Base-by-base conservation (phyloP, 1,139 yeast species). In the Candida sp. region DNA sequence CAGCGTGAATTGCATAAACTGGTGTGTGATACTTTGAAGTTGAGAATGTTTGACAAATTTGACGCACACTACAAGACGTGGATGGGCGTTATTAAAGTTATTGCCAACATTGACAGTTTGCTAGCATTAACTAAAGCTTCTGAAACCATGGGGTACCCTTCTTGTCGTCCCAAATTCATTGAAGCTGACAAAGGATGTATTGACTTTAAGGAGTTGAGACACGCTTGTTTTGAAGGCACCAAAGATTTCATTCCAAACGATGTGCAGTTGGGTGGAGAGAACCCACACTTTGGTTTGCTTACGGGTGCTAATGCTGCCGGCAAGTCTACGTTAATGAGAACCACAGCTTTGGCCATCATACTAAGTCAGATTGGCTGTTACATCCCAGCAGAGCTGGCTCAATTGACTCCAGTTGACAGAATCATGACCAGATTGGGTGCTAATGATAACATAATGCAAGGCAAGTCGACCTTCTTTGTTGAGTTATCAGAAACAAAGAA, bases 241-340 rank as follows among this genome's bases (percentile, higher is more conserved):
- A 81, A 77, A 52, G 96, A 90, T 42, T 94, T 93, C 61, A 92
- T 94, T 55, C 98, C 99, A 4, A 96, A 94, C 66, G 96, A 92
- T 65, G 77, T 96, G 23, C 62, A 70, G 9, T 73, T 94, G 32
- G 99, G 99, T n/a, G 89, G 91, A 3, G 70, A 68, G 6, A 63
- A 66, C 30, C 79, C 96, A 1, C 86, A 84, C 55, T 75, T 96
- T 62, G 96, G 96, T 0, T 75, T 94, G 48, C 73, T 96, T 52
- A 96, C 99, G 0, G 99, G 99, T 56, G 99, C 99, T 4, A 94
- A 94, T 69, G 98, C 99, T 1, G 99, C 99, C 2, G 99, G 99
- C 54, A 94, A 94, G 67, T 93, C 98, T 0, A 94, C 99, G 0
- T 83, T 94, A 6, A 78, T 96, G 70, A 81, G 99, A 68, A 93